Base-by-base conservation (phyloP, 164 flowering plant genomes). In the Euptelea pleiosperma region DNA sequence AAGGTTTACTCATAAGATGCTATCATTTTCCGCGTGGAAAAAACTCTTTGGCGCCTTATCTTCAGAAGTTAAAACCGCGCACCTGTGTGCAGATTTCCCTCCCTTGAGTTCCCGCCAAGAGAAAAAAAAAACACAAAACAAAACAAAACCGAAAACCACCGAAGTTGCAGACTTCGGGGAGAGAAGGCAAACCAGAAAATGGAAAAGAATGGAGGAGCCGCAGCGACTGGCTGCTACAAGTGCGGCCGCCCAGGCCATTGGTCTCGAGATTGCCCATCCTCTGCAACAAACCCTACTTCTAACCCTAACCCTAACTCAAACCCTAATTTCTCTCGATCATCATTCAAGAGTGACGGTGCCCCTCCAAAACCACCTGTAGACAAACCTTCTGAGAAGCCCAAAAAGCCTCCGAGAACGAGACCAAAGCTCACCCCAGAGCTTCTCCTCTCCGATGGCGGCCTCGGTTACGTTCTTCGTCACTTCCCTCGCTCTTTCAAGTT, bases 171-270 rank as follows among this genome's bases (percentile, higher is more conserved):
- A 10, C 6, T 16, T 25, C 1, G 33, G 12, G 61, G n/a, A 35
- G 36, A 37, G 63, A 51, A 16, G 16, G 52, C 10, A 21, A 6
- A 0, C 1, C 1, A 52, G 24, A 47, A n/a, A 10, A 73, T 70
- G 76, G 72, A 73, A 69, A 69, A 48, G 2, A 46, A 50, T 15
- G 51, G 74, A 42, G 72, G 66, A 34, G 68, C 78, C 6, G 78
- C 80, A 2, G 85, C 97, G 0, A 89, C 98, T 0, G 98, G 98
- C 1, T 93, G 98, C 75, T 93, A 71, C 85, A 93, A 90, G 70
- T 93, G 98, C 72, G 98, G 98, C 21, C 82, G 87, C 1, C 97
- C 98, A 1, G 98, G 98, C 29, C 98, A 93, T 71, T 93, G 98
- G 98, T 83, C 96, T 0, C 89, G 99, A 29, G 97, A 93, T 75